Percentiles rank a stretch among this genome's conserved stretches.
Evolutionary conservation across 495 filamentous ascomycete genomes (phyloP).

Genomic region (Podospora pseudocomata): DNA sequence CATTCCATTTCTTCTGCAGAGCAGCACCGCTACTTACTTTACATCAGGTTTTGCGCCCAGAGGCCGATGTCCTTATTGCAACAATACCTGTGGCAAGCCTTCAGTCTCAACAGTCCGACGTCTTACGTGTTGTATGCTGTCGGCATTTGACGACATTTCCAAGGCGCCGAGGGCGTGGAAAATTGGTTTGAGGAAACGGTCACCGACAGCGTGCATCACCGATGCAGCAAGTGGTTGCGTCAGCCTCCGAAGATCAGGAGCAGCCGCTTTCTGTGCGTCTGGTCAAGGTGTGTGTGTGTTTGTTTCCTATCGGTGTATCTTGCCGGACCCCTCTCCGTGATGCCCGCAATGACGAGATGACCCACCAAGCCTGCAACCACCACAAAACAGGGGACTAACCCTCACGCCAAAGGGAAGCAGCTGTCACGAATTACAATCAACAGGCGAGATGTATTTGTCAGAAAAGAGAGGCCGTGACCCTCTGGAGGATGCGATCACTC

Average conservation of each 20-base stretch:
- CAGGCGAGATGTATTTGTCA: not conserved
- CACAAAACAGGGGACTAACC: too few species aligned
- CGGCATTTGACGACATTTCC: constrained; percentile 13
- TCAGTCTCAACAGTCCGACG: constrained; percentile 14
- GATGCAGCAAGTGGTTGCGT: constrained; percentile 1
- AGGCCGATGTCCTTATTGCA: not conserved
- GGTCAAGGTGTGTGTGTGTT: too few species aligned
- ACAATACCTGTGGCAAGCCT: constrained; percentile 15
- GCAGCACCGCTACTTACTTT: not conserved
- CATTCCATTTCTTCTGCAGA: too few species aligned
- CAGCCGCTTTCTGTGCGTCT: not conserved
- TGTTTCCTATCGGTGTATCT: too few species aligned
- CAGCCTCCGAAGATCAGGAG: not conserved
- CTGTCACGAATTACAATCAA: not conserved
- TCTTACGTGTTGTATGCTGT: constrained; percentile 2
- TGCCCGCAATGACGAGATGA: too few species aligned
- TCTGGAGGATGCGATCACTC: not conserved
- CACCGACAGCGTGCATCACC: constrained; percentile 4
- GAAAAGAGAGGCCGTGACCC: not conserved
- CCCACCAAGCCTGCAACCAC: too few species aligned
- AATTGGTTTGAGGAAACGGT: constrained; percentile 2
- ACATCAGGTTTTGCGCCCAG: not conserved
- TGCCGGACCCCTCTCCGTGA: too few species aligned
- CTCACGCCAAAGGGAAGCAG: too few species aligned
- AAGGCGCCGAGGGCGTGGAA: not conserved